These are phyloP conservation scores for Ophiocordyceps camponoti-rufipedis DNA, from an alignment of 2,329 filamentous ascomycete species.

Conservation along the genomic window DNA sequence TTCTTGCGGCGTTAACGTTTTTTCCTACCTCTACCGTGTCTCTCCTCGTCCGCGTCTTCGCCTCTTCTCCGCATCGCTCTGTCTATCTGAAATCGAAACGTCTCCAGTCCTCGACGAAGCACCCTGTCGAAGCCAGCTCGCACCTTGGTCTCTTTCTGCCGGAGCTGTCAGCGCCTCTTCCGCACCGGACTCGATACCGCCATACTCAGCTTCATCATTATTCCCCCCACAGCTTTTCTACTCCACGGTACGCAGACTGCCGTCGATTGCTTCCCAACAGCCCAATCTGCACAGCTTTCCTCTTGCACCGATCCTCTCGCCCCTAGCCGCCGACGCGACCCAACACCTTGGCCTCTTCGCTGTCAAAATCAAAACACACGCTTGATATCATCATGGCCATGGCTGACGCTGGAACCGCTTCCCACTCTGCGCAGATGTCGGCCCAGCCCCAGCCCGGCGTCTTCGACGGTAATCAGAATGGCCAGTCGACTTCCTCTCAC, in stretches of 20 bases:
- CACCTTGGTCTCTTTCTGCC: background rate
- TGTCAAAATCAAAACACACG: background rate
- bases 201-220: background rate
- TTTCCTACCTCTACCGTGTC: background rate
- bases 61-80: slow-evolving; percentile 1
- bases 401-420: slow-evolving; percentile 55
- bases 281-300: slow-evolving; percentile 1
- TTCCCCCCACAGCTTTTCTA: background rate
- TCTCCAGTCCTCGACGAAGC: background rate
- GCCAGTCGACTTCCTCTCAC: slow-evolving; percentile 51
- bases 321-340: background rate
- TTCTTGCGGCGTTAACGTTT: slow-evolving; percentile 2
- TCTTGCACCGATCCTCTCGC: background rate
- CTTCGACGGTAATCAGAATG: slow-evolving; percentile 56
- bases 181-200: background rate
- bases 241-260: background rate
- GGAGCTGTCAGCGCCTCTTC: background rate
- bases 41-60: slow-evolving; percentile 1
- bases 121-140: background rate
- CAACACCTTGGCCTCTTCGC: background rate
- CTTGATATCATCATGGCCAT: slow-evolving; percentile 29
- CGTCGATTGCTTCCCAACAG: background rate
- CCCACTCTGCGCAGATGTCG: slow-evolving; percentile 47
- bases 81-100: background rate
- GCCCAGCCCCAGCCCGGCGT: slow-evolving; percentile 51